Base-by-base conservation (phyloP, 768 basidiomycete genomes). In the Goffeauzyma gilvescens region DNA sequence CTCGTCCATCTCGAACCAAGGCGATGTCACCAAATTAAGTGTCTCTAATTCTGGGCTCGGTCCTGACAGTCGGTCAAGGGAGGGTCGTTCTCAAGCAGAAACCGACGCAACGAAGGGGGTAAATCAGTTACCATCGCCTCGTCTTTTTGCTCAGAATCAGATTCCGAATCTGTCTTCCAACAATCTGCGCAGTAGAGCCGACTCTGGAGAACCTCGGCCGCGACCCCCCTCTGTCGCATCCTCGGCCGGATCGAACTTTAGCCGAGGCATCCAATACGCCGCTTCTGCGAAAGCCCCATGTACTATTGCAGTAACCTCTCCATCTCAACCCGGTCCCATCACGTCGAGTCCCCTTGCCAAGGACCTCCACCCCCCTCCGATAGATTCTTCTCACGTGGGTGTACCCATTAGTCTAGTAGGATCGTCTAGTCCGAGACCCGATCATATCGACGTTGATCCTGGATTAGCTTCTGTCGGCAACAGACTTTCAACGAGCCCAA, bases 201-300 rank as follows among this genome's bases (percentile, higher is more conserved):
- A 33, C n/a, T n/a, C 13, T 12, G 18, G 14, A 30, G 8, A 18
- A 8, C 13, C 39, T 4, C 22, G 30, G 20, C 36, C 36, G 2
- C 36, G 44, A 10, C 36, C 36, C 2, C 44, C 44, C 2, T 45
- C 44, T 6, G 31, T 45, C 5, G 44, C 44, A 10, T 38, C 36
- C 4, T 45, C 44, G 15, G 28, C 32, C 13, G 37, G 44, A 6
- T 45, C 44, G 8, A 41, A 17, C 6, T 45, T 45, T 27, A 38
- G 44, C 10, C 30, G 28, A 12, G 44, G 44, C 14, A 38, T 45
- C 8, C 44, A 38, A 28, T 45, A 45, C 24, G 37, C 36, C 2
- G 27, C n/a, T 9, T 27, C 36, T 5, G 32, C 31, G 14, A 45
- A 45, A 25, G 44, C 44, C 5, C 2, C 44, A n/a, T 45, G 36